Percentiles rank a stretch among this genome's conserved stretches.
Conservation (phyloP, 352 stramenopile species). For the Blastocystis sp. region DNA sequence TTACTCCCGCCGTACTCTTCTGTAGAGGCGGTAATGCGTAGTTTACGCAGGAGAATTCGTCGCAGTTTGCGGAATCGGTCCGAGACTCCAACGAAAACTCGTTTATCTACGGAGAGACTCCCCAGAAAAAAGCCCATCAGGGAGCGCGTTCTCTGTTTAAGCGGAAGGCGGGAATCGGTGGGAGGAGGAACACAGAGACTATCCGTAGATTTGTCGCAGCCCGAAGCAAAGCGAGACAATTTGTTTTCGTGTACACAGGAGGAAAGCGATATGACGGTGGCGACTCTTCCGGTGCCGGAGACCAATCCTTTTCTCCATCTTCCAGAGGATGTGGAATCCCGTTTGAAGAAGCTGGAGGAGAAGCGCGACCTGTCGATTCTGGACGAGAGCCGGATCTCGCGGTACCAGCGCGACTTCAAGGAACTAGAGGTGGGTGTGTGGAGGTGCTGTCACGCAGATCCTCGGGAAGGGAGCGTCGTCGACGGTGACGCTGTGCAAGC, state of each 20-base stretch:
- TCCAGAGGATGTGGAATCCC: neutral
- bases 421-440: neutral
- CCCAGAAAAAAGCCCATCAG: neutral
- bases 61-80: conserved; percentile 14
- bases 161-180: conserved; percentile 30
- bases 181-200: neutral
- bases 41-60: conserved; percentile 22
- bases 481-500: conserved; percentile 41
- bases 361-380: conserved; percentile 29
- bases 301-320: neutral
- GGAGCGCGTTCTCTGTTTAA: conserved; percentile 37
- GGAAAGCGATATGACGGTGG: neutral
- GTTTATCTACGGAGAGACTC: conserved; percentile 29
- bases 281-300: neutral
- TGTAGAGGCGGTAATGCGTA: neutral
- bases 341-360: neutral
- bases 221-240: conserved; percentile 2
- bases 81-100: conserved; percentile 29
- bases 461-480: conserved; percentile 34
- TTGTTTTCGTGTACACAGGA: neutral
- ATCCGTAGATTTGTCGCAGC: neutral
- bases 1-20: conserved; percentile 1
- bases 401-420: conserved; percentile 41
- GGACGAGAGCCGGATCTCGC: conserved; percentile 9
- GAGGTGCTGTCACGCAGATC: neutral